Evolutionary conservation across 2,329 filamentous ascomycete species (phyloP).

Genomic region (Chalaropsis ovoidea): DNA sequence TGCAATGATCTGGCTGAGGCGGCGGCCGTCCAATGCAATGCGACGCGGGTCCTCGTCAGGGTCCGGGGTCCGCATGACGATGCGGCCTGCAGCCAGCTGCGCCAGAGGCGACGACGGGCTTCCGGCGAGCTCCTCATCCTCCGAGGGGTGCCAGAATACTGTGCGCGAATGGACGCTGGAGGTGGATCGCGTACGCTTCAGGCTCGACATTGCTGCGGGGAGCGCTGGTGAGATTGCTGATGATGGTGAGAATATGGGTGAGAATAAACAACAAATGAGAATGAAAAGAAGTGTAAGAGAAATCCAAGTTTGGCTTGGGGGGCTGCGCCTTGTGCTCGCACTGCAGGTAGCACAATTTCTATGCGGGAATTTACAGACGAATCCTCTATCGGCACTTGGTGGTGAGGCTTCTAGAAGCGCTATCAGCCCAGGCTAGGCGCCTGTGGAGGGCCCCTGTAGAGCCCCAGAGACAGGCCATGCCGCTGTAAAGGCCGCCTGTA

Average conservation of each 20-base stretch:
- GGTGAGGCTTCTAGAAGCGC: background rate
- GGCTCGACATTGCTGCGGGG: conserved; percentile 30
- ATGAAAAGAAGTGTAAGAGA: background rate
- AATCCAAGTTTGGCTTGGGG: background rate
- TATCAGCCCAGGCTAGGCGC: background rate
- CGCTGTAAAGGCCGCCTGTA: background rate
- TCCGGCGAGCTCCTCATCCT: conserved; percentile 26
- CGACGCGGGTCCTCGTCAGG: conserved; percentile 40
- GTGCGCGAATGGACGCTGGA: conserved; percentile 29
- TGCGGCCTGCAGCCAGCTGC: conserved; percentile 15
- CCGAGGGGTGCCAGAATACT: conserved; percentile 23
- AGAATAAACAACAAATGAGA: background rate
- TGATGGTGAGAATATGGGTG: background rate
- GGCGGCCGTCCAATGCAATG: conserved; percentile 46
- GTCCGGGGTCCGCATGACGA: conserved; percentile 26
- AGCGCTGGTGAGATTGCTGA: background rate
- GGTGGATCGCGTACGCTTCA: conserved; percentile 35
- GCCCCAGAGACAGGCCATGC: background rate
- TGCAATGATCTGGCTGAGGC: conserved; percentile 49
- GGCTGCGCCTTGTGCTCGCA: too few relatives aligned
- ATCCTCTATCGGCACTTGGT: background rate
- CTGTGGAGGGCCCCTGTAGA: background rate
- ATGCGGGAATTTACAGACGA: background rate
- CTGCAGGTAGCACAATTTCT: background rate
- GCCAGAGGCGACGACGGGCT: conserved; percentile 21